Evolutionary conservation across 306 rosid genomes (phyloP).

Genomic region (Rosa chinensis): DNA sequence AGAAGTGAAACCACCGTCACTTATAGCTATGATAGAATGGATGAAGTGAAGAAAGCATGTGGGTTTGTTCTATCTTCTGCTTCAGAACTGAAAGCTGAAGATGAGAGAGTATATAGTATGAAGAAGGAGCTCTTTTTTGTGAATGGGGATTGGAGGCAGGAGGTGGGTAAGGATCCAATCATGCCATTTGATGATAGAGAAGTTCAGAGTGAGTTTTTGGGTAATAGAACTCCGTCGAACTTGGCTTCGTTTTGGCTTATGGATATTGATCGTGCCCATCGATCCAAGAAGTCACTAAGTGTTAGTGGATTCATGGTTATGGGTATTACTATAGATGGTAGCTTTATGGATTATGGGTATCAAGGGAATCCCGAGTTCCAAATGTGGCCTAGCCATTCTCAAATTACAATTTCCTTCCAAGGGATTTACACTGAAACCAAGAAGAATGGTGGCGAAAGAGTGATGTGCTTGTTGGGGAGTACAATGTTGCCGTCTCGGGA

Average conservation of each 20-base stretch:
- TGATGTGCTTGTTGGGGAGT: constrained; percentile 79
- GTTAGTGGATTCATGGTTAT: constrained; percentile 56
- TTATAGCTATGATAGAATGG: constrained; percentile 58
- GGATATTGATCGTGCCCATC: constrained; percentile 60
- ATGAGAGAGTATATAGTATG: constrained; percentile 37
- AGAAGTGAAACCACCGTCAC: constrained; percentile 29
- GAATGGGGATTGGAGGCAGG: constrained; percentile 86
- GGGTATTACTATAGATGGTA: constrained; percentile 56
- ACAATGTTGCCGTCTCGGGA: constrained; percentile 82
- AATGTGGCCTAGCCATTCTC: constrained; percentile 64
- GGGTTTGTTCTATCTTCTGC: constrained; percentile 60
- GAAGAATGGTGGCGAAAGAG: constrained; percentile 84
- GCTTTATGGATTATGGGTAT: constrained; percentile 32
- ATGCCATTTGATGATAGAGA: constrained; percentile 60
- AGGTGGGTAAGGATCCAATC: constrained; percentile 56
- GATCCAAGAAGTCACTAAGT: constrained; percentile 54
- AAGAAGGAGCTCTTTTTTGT: constrained; percentile 59
- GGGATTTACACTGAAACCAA: constrained; percentile 82
- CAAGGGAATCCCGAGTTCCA: constrained; percentile 49
- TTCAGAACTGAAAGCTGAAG: constrained; percentile 57
- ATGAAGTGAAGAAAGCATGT: constrained; percentile 74
- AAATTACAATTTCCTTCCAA: constrained; percentile 59
- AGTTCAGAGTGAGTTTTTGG: constrained; percentile 15
- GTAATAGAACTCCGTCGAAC: constrained; percentile 36
- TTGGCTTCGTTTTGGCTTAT: constrained; percentile 71